These are phyloP conservation scores for Colletotrichum sp. DNA, from an alignment of 2,329 filamentous ascomycete genomes.

Conservation along the genomic window DNA sequence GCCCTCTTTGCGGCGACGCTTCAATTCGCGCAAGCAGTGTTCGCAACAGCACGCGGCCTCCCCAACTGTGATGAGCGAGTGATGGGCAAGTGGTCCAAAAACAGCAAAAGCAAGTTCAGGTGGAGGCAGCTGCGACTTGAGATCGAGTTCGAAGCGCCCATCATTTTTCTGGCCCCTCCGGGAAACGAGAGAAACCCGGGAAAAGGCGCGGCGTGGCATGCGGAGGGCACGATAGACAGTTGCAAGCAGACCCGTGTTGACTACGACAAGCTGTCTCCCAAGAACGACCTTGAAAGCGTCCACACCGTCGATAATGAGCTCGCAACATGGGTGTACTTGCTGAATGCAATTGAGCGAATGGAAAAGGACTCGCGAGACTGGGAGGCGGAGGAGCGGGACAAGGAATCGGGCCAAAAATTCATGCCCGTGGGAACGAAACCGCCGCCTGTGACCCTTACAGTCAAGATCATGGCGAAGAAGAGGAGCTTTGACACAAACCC, in stretches of 20 bases:
- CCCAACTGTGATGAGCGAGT: conserved; percentile 1
- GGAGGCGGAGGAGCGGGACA: neutral
- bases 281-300: no score
- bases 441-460: neutral
- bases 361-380: neutral
- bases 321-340: neutral
- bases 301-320: conserved; percentile 1
- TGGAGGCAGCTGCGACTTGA: neutral
- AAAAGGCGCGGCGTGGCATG: neutral
- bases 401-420: neutral
- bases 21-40: conserved; percentile 4
- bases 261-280: no score
- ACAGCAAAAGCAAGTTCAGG: neutral
- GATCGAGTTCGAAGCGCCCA: conserved; percentile 5
- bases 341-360: conserved; percentile 2
- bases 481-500: conserved; percentile 8
- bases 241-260: neutral
- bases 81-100: conserved; percentile 1
- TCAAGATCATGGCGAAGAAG: neutral
- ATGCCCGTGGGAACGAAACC: neutral
- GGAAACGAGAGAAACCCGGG: neutral
- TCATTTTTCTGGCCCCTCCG: conserved; percentile 1
- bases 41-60: neutral
- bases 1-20: neutral
- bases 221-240: neutral